Evolutionary conservation across 2,329 filamentous ascomycete species (phyloP).

Genomic region (Colletotrichum limetticola): DNA sequence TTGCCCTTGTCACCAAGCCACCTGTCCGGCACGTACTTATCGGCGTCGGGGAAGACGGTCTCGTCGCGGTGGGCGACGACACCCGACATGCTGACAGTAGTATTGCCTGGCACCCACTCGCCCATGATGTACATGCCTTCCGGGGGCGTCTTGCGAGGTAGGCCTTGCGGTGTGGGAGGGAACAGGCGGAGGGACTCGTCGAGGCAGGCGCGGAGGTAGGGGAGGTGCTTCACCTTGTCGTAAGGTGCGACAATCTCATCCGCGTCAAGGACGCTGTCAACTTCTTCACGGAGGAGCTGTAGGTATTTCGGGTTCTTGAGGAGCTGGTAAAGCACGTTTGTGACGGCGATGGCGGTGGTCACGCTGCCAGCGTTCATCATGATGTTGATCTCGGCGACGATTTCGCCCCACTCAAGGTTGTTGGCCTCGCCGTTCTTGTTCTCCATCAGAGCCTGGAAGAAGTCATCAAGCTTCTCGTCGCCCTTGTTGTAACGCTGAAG

Average conservation of each 20-base stretch:
- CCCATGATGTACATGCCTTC: conserved; percentile 56
- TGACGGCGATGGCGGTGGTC: conserved; percentile 61
- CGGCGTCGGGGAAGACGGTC: conserved; percentile 18
- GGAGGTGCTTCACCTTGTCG: conserved; percentile 60
- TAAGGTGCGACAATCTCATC: conserved; percentile 58
- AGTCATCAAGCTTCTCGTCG: conserved; percentile 65
- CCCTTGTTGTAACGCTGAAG: conserved; percentile 56
- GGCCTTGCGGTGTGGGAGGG: conserved; percentile 54
- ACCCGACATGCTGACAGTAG: conserved; percentile 55
- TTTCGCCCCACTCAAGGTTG: conserved; percentile 66
- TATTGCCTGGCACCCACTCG: conserved; percentile 56
- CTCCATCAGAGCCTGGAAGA: conserved; percentile 67
- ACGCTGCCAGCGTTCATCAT: conserved; percentile 64
- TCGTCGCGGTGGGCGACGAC: conserved; percentile 25
- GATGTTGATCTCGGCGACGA: conserved; percentile 64
- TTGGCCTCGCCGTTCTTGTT: conserved; percentile 49
- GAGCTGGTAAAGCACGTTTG: conserved; percentile 63
- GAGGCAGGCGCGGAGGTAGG: conserved; percentile 62
- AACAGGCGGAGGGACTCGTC: conserved; percentile 60
- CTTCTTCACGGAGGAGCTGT: conserved; percentile 53
- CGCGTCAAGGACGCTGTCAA: conserved; percentile 55
- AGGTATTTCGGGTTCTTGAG: conserved; percentile 56
- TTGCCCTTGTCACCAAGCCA: conserved; percentile 54
- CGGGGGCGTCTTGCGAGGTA: conserved; percentile 55
- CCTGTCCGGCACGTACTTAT: conserved; percentile 43